These are phyloP conservation scores for Penicillium sp. DNA, from an alignment of 2,329 filamentous ascomycete genomes.

Conservation along the genomic window DNA sequence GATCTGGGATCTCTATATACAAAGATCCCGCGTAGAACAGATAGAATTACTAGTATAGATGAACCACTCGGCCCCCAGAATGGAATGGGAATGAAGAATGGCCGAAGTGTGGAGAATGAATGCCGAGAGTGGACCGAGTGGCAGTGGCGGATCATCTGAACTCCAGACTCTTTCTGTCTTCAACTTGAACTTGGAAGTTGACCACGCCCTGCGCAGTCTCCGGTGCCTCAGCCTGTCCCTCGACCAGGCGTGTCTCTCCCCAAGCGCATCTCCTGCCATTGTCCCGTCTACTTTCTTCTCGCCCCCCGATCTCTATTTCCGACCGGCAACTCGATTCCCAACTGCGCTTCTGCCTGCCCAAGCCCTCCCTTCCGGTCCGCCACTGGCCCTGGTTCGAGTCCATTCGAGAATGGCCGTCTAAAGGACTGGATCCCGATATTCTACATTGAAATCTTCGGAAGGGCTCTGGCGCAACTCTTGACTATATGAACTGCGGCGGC, in stretches of 20 bases:
- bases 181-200: too few relatives aligned
- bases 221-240: neutral
- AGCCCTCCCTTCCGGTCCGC: conserved; percentile 11
- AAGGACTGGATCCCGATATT: neutral
- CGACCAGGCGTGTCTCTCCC: neutral
- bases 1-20: too few relatives aligned
- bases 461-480: conserved; percentile 2
- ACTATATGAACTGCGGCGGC: conserved; percentile 16
- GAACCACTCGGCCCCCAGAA: too few relatives aligned
- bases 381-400: conserved; percentile 2
- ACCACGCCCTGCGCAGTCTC: neutral
- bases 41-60: too few relatives aligned
- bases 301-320: neutral
- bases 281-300: neutral
- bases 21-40: too few relatives aligned
- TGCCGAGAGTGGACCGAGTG: conserved; percentile 21
- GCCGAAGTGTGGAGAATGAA: conserved; percentile 9
- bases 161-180: conserved; percentile 25
- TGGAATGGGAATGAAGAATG: neutral
- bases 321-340: neutral
- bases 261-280: neutral
- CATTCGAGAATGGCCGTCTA: conserved; percentile 22
- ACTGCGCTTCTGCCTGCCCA: conserved; percentile 2
- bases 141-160: conserved; percentile 29
- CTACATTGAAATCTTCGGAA: neutral